Percentiles rank a stretch among this genome's conserved stretches.
Conservation (phyloP, 1,139 yeast genomes). For the Magnusiomyces suaveolens region DNA sequence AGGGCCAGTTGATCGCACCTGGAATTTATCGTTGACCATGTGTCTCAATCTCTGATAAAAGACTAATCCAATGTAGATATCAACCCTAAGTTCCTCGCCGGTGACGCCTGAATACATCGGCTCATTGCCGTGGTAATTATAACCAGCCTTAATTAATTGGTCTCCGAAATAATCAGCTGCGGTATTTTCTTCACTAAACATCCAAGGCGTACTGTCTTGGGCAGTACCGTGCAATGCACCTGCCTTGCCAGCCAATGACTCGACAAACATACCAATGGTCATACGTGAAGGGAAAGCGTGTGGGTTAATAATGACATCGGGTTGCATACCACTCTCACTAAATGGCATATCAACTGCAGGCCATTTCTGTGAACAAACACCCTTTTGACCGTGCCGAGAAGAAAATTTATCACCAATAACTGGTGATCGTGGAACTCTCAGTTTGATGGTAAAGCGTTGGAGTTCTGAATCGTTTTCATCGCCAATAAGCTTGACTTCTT, state of each 20-base stretch:
- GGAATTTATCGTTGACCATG: slow-evolving; percentile 99
- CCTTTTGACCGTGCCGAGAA: slow-evolving; percentile 97
- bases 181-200: slow-evolving; percentile 79
- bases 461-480: slow-evolving; percentile 70
- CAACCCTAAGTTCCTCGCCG: slow-evolving; percentile 94
- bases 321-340: slow-evolving; percentile 82
- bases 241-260: slow-evolving; percentile 93
- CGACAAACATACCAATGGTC: slow-evolving; percentile 99
- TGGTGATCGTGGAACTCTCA: slow-evolving; percentile 85
- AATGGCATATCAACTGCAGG: slow-evolving; percentile 96
- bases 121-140: slow-evolving; percentile 96
- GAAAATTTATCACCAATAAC: slow-evolving; percentile 97
- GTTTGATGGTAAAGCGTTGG: slow-evolving; percentile 79
- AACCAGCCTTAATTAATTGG: slow-evolving; percentile 78
- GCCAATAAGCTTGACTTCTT: slow-evolving; percentile 86
- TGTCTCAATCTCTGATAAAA: slow-evolving; percentile 97
- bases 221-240: slow-evolving; percentile 98
- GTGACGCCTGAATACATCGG: slow-evolving; percentile 99
- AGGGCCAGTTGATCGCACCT: slow-evolving; percentile 98
- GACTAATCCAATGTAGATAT: slow-evolving; percentile 92
- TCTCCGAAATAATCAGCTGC: slow-evolving; percentile 98
- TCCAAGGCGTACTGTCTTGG: slow-evolving; percentile 97
- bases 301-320: slow-evolving; percentile 97
- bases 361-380: slow-evolving; percentile 98
- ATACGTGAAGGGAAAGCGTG: slow-evolving; percentile 99